phyloP scores from a whole-genome alignment of 306 rosid species.

The Inga oerstediana region DNA sequence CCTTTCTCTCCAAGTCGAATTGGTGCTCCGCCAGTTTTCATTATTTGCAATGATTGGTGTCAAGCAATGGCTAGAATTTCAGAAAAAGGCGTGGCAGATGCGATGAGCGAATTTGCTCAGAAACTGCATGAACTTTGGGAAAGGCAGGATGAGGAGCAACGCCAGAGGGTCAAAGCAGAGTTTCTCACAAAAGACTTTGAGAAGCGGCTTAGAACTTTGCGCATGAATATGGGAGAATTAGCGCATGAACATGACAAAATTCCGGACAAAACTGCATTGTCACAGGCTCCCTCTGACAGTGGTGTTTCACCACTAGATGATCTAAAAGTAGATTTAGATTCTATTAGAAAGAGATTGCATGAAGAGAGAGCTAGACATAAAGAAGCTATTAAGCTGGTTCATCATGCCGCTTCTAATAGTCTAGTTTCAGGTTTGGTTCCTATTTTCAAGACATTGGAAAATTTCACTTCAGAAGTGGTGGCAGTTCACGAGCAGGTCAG shows the following conservation, averaged over 20 bases:
- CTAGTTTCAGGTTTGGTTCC: conserved; percentile 85
- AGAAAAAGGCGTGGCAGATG: conserved; percentile 68
- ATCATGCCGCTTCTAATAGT: conserved; percentile 77
- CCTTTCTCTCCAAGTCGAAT: conserved; percentile 92
- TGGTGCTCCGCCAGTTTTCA: conserved; percentile 85
- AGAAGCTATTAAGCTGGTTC: conserved; percentile 73
- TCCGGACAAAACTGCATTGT: conserved; percentile 48
- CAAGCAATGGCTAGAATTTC: conserved; percentile 89
- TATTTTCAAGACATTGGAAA: conserved; percentile 80
- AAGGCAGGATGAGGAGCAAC: conserved; percentile 87
- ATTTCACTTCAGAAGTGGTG: conserved; percentile 79
- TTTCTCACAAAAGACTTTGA: conserved; percentile 74
- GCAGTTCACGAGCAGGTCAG: conserved; percentile 88
- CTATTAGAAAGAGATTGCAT: conserved; percentile 67
- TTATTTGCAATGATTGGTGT: conserved; percentile 90
- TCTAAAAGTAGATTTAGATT: conserved; percentile 86
- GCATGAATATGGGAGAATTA: conserved; percentile 52
- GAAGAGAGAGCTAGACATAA: conserved; percentile 84
- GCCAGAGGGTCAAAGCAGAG: conserved; percentile 80
- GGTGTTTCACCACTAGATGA: conserved; percentile 89
- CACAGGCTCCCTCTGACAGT: conserved; percentile 63
- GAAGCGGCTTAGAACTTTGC: conserved; percentile 66
- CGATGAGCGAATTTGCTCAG: conserved; percentile 77
- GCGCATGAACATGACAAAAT: conserved; percentile 53
- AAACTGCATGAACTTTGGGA: conserved; percentile 85